These are phyloP conservation scores for Candida anutae DNA, from an alignment of 1,139 yeast species.

Conservation along the genomic window DNA sequence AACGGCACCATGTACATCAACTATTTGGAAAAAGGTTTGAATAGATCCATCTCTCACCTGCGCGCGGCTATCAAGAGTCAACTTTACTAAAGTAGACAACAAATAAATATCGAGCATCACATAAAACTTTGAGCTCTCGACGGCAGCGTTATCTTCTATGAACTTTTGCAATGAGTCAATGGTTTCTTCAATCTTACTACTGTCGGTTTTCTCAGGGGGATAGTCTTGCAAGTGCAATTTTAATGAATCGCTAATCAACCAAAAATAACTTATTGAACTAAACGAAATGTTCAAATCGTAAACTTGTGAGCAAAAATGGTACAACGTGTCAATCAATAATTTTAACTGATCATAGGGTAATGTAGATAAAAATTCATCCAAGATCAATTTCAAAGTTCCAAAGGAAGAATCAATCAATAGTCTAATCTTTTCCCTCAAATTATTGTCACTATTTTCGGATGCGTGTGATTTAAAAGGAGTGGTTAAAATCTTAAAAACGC, in stretches of 20 bases:
- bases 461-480: constrained; percentile 46
- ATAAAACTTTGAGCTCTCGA: constrained; percentile 11
- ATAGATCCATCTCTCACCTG: constrained; percentile 87
- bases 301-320: constrained; percentile 61
- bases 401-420: constrained; percentile 57
- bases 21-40: constrained; percentile 77
- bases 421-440: constrained; percentile 34
- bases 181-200: constrained; percentile 1
- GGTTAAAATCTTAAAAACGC: constrained; percentile 60
- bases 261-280: constrained; percentile 83
- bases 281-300: constrained; percentile 80
- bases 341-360: constrained; percentile 59
- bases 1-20: constrained; percentile 66
- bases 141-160: constrained; percentile 3
- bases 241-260: constrained; percentile 80
- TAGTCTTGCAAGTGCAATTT: constrained; percentile 16
- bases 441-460: constrained; percentile 15
- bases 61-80: constrained; percentile 57
- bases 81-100: constrained; percentile 50
- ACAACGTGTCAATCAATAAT: constrained; percentile 61
- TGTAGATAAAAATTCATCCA: constrained; percentile 73
- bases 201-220: constrained; percentile 1
- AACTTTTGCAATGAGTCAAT: constrained; percentile 8
- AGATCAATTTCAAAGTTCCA: constrained; percentile 70
- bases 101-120: constrained; percentile 55